Base-by-base conservation (phyloP, 495 filamentous ascomycete genomes). In the Viridothelium virens region DNA sequence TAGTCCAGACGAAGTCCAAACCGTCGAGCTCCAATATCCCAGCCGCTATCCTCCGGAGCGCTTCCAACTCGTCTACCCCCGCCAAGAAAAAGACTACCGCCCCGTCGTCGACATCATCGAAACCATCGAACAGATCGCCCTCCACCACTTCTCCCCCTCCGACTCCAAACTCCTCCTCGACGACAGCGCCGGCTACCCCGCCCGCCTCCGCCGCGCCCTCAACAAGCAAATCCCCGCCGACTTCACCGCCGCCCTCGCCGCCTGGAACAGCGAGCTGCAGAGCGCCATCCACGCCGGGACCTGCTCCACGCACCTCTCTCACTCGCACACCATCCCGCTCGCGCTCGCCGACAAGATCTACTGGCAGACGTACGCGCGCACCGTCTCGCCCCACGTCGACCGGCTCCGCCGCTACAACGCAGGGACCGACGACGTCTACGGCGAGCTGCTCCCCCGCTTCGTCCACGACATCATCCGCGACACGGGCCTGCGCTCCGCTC, bases 361-460 rank as follows among this genome's bases (percentile, higher is more conserved):
- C 37, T 87, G 82, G 34, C 94, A 98, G 74, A 87, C 89, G 6
- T 97, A 96, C 77, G 87, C 89, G 68, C 92, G 94, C 63, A 95
- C 90, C 3, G 94, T 98, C 31, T 93, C 92, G 5, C 92, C 91
- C 46, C 83, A 87, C 66, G 91, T 96, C 14, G 89, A 93, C 59
- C 82, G 84, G 16, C 84, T 97, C 10, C 85, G 85, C 47, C 86
- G 89, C 66, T 95, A 96, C 73, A 84, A 94, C 72, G 89, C 90
- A 68, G 92, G 91, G 66, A 87, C 86, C 48, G 90, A 94, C 76
- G 91, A 94, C 69, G 91, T 96, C 25, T 98, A 97, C 74, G 94
- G 94, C 68, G 94, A 98, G 74, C 83, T 98, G 37, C 81, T 94
- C 7, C 89, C 91, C 25, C 86, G 85, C 2, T 95, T 98, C 74